phyloP scores from a whole-genome alignment of 805 yeast genomes.

The Starmerella sp. region DNA sequence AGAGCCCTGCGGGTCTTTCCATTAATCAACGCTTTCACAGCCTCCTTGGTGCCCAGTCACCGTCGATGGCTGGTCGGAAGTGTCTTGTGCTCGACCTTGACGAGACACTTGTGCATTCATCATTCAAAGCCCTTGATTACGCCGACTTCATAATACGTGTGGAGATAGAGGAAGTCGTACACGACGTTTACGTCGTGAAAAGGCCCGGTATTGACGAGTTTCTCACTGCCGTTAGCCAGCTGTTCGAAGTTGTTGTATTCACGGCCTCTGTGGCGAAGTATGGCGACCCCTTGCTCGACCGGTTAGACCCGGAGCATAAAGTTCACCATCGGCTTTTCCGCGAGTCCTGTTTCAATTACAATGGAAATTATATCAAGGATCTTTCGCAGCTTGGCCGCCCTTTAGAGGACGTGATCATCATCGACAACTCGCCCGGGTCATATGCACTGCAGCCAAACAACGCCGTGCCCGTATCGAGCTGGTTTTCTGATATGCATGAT shows the following conservation, averaged over 20 bases:
- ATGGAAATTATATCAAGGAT: conserved; percentile 90
- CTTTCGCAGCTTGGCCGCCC: conserved; percentile 92
- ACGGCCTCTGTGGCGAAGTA: conserved; percentile 93
- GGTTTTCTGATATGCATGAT: conserved; percentile 98
- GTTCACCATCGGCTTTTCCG: conserved; percentile 89
- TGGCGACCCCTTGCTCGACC: conserved; percentile 90
- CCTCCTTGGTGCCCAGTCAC: background rate
- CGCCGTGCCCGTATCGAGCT: conserved; percentile 90
- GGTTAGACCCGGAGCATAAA: conserved; percentile 60
- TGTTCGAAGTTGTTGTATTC: conserved; percentile 91
- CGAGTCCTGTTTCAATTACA: conserved; percentile 86
- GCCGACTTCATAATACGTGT: conserved; percentile 97
- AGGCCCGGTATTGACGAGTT: conserved; percentile 98
- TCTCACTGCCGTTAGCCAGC: conserved; percentile 64
- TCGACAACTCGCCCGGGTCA: conserved; percentile 98
- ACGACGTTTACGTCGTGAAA: conserved; percentile 90
- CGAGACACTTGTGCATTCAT: conserved; percentile 91
- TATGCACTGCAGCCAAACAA: conserved; percentile 96
- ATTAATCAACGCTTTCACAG: background rate
- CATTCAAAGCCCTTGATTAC: conserved; percentile 79
- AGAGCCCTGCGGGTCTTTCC: background rate
- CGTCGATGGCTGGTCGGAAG: conserved; percentile 46
- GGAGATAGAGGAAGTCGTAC: conserved; percentile 83
- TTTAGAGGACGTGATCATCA: conserved; percentile 67
- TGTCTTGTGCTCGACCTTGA: conserved; percentile 87